Base-by-base conservation (phyloP, 768 basidiomycete genomes). In the Royoungia palumana region DNA sequence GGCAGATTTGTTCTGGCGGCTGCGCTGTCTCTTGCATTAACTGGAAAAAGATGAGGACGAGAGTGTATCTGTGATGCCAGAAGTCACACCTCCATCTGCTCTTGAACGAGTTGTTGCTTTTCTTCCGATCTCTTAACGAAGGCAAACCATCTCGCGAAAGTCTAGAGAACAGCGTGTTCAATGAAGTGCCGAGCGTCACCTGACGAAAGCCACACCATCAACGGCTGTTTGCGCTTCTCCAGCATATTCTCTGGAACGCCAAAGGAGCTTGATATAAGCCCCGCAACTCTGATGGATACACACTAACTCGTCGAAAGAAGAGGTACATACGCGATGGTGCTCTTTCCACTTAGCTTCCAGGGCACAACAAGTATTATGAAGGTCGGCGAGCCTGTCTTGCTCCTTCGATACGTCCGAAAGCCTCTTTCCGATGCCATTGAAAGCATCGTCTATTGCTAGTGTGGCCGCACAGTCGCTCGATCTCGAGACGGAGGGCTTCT, bases 161-260 rank as follows among this genome's bases (percentile, higher is more conserved):
- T 60, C 58, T 60, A 37, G 5, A 32, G 14, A 22, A 36, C 1
- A 9, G 2, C 14, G 5, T 1, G 5, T 8, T 49, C 8, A 57
- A 17, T 6, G 14, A 20, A 16, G 8, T 0, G 19, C 16, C 14
- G 22, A 1, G 19, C n/a, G n/a, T 21, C 2, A 41, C 2, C 0
- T 22, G 4, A 2, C 14, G 24, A 6, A 8, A 27, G 11, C 20
- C 47, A 6, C 14, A 60, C 59, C 59, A 6, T 60, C 59, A 5
- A 60, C 59, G 11, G 28, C 16, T 12, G 34, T 39, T 32, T 57
- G 59, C 8, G 59, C 55, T 35, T 60, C 45, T 7, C 51, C 59
- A 37, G 59, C 59, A 35, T 57, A 57, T 10, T 50, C 49, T 35
- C 59, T 57, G 19, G 59, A 60, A 12, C 43, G 51, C 51, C 59